phyloP scores from a whole-genome alignment of 805 yeast genomes.

The Millerozyma acaciae region DNA sequence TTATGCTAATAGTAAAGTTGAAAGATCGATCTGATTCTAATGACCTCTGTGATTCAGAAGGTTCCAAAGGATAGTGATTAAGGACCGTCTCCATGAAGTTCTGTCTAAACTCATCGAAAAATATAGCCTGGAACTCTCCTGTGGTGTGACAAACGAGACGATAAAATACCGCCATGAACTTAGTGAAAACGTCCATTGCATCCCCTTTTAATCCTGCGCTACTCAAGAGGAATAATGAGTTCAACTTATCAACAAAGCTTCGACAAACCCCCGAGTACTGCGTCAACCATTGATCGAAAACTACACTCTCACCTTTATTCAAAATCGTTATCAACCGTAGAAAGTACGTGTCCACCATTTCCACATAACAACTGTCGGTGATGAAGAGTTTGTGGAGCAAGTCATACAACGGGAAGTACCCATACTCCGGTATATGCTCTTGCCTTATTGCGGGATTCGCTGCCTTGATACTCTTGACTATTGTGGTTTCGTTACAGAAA shows the following conservation, averaged over 20 bases:
- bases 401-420: conserved; percentile 20
- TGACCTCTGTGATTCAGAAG: not conserved
- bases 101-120: not conserved
- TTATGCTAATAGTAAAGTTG: not conserved
- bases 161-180: conserved; percentile 4
- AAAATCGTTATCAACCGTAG: conserved; percentile 1
- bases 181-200: conserved; percentile 1
- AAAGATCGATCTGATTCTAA: not conserved
- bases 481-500: conserved; percentile 12
- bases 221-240: conserved; percentile 3
- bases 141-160: not conserved
- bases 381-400: conserved; percentile 16
- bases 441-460: not conserved
- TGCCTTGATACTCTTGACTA: conserved; percentile 5
- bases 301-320: not conserved
- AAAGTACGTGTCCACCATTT: conserved; percentile 1
- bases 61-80: not conserved
- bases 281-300: conserved; percentile 7
- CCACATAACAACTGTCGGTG: conserved; percentile 1
- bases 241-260: conserved; percentile 7
- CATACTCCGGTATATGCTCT: not conserved
- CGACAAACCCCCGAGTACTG: conserved; percentile 4
- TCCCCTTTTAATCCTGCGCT: conserved; percentile 1
- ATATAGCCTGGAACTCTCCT: not conserved
- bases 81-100: not conserved